phyloP scores from a whole-genome alignment of 176 grass and related monocot genomes.

The Bothriochloa decipiens region DNA sequence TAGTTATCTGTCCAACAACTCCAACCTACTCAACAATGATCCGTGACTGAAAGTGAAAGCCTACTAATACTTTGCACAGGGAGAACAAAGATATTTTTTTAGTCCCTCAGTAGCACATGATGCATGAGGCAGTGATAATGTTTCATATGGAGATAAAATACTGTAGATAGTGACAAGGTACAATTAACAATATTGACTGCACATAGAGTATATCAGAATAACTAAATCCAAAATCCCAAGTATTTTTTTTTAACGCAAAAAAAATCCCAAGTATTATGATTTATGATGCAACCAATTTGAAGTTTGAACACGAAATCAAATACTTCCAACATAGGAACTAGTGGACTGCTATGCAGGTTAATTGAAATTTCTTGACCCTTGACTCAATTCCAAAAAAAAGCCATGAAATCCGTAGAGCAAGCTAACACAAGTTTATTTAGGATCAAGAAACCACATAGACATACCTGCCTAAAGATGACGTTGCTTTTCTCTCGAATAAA shows the following conservation, averaged over 20 bases:
- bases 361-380: background rate
- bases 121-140: constrained; percentile 9
- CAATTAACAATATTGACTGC: background rate
- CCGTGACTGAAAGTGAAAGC: background rate
- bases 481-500: constrained; percentile 95
- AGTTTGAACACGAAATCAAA: constrained; percentile 5
- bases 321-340: constrained; percentile 1
- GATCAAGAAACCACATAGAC: constrained; percentile 12
- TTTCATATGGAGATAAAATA: constrained; percentile 6
- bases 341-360: background rate
- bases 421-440: constrained; percentile 23
- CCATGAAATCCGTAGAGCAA: background rate
- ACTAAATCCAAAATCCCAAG: constrained; percentile 4
- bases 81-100: background rate
- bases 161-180: constrained; percentile 9
- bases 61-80: constrained; percentile 17
- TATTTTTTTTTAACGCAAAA: background rate
- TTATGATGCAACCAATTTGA: background rate
- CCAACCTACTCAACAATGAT: background rate
- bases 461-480: constrained; percentile 90
- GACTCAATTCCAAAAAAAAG: background rate
- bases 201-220: constrained; percentile 16
- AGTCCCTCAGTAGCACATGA: constrained; percentile 20
- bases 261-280: background rate
- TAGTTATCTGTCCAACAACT: background rate